A percentile compares a stretch with the other conserved stretches of the same genome.
Conservation (phyloP, 2,329 filamentous ascomycete species). For the Beauveria scarabaeidicola region DNA sequence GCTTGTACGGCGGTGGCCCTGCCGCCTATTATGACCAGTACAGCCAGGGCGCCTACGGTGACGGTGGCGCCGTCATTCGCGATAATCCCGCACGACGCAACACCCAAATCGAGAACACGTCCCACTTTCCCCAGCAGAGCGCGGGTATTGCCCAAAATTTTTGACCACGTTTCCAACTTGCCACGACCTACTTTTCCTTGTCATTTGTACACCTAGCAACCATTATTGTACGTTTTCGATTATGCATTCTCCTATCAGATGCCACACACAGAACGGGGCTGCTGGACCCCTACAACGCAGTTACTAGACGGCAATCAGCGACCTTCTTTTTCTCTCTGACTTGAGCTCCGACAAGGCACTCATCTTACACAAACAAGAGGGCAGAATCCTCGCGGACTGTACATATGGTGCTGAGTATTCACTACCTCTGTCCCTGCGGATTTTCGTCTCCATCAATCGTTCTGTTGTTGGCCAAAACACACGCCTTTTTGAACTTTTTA, state of each 20-base stretch:
- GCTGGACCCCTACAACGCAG: neutral
- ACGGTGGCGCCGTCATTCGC: slow-evolving; percentile 60
- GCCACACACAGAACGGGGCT: neutral
- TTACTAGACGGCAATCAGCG: neutral
- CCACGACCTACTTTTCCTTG: slow-evolving; percentile 14
- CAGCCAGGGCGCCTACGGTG: slow-evolving; percentile 47
- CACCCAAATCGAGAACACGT: slow-evolving; percentile 86
- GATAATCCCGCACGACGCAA: slow-evolving; percentile 90
- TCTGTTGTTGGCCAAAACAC: neutral
- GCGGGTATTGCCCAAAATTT: slow-evolving; percentile 97
- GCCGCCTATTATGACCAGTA: slow-evolving; percentile 52
- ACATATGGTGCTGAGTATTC: neutral
- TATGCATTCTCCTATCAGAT: neutral
- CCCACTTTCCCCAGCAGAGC: slow-evolving; percentile 84
- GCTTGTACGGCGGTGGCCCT: slow-evolving; percentile 35
- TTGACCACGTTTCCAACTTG: slow-evolving; percentile 32
- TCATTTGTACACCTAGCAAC: neutral
- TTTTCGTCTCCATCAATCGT: neutral
- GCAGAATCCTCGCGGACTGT: neutral
- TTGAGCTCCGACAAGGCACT: neutral
- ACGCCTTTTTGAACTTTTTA: neutral
- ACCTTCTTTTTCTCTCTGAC: neutral
- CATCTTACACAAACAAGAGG: neutral
- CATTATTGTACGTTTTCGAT: neutral
- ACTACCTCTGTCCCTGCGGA: neutral